A percentile compares a stretch with the other conserved stretches of the same genome.
These are phyloP conservation scores for Venturia aucupariae DNA, from an alignment of 2,329 filamentous ascomycete species.

Conservation along the genomic window DNA sequence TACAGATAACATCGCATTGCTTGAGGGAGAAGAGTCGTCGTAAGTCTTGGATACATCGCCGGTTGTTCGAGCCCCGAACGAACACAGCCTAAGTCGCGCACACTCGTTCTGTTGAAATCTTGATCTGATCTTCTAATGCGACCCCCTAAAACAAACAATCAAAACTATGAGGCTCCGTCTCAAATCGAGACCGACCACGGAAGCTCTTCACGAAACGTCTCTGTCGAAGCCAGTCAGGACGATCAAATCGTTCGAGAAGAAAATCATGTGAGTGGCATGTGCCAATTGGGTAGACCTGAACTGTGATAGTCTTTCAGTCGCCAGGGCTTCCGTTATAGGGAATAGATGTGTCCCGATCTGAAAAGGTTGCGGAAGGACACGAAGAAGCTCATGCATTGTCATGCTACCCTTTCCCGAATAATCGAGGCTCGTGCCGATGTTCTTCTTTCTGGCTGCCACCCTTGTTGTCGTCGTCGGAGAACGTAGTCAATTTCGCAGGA, in stretches of 20 bases:
- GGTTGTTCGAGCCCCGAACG: no score
- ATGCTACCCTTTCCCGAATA: neutral
- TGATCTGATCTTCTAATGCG: no score
- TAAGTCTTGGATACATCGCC: no score
- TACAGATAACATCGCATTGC: no score
- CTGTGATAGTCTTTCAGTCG: neutral
- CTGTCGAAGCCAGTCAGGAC: neutral
- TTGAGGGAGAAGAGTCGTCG: no score
- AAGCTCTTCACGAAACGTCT: neutral
- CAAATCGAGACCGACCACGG: neutral
- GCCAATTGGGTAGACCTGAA: neutral
- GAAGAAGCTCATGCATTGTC: neutral
- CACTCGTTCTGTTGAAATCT: no score
- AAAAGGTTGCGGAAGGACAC: neutral
- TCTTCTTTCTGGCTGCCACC: neutral
- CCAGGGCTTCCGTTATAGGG: neutral
- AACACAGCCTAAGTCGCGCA: no score
- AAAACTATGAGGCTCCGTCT: neutral
- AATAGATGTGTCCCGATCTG: neutral
- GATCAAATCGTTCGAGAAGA: neutral
- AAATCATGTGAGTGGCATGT: neutral
- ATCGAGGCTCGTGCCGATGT: neutral
- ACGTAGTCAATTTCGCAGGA: neutral
- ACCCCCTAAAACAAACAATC: neutral
- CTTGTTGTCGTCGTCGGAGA: neutral